Conservation (phyloP, 2,329 filamentous ascomycete genomes). For the Trichophyton simii region DNA sequence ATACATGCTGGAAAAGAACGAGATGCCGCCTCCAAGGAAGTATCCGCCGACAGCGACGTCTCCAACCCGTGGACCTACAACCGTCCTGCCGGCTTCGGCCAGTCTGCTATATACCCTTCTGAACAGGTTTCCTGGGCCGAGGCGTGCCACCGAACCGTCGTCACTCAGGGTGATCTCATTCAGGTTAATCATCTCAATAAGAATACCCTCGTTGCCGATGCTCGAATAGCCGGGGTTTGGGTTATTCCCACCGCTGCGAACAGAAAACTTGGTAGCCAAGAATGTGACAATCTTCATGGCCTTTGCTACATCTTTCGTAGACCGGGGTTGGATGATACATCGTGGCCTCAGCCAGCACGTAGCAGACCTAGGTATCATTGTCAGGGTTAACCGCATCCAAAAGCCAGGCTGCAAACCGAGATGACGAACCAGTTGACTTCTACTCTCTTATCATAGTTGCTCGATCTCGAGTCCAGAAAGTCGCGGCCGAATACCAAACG, state of each 20-base stretch:
- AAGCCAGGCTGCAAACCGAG: neutral
- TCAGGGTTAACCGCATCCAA: neutral
- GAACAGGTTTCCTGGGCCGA: neutral
- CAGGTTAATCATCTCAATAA: neutral
- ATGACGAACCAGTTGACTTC: neutral
- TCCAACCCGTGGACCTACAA: neutral
- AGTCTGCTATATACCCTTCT: neutral
- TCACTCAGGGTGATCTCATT: neutral
- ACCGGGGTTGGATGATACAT: neutral
- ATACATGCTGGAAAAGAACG: neutral
- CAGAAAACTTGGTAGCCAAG: too few relatives aligned
- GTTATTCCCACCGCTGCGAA: neutral
- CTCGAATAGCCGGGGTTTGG: neutral
- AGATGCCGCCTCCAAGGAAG: neutral
- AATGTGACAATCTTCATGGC: neutral
- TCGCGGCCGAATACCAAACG: neutral
- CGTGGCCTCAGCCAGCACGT: neutral
- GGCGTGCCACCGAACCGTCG: neutral
- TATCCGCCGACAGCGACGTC: neutral
- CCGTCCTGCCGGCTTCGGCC: neutral
- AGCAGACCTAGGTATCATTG: neutral
- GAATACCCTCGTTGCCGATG: neutral
- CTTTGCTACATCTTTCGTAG: neutral
- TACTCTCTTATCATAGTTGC: neutral
- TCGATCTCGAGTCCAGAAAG: neutral